Base-by-base conservation (phyloP, 495 filamentous ascomycete species). In the Sordaria brevicollis region DNA sequence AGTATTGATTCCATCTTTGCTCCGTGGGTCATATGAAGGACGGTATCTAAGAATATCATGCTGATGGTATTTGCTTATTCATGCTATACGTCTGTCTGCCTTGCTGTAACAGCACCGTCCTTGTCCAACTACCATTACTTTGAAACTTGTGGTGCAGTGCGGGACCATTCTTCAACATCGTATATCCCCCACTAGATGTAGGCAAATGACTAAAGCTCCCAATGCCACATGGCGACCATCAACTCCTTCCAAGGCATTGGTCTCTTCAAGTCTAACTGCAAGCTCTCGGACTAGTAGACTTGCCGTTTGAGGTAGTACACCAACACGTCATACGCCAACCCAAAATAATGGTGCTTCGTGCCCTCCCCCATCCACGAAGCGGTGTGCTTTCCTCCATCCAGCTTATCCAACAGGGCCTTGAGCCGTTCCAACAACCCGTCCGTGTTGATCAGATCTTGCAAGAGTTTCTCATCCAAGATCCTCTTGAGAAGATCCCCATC, bases 401-500 rank as follows among this genome's bases (percentile, higher is more conserved):
- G 71, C 57, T 69, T 76, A 2, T 74, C 71, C 66, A 85, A 70
- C 3, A 84, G 75, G 66, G 77, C 69, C 35, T 34, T 65, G 17
- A 82, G 76, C 17, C 80, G 78, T 19, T 13, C 38, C 13, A 75
- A 66, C 15, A 77, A 67, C 25, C 72, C 57, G 15, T 74, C 72
- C 25, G 69, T 68, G 11, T 69, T 65, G 8, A 85, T 72, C 35
- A 91, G 72, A 65, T 79, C 73, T 57, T 84, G 81, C 4, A 87
- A 71, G 0, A 79, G 81, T 62, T 78, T 77, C 68, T 76, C 75
- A n/a, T 88, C 78, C 4, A 92, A 74, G 71, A 80, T 82, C 25
- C 84, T 81, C 67, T 76, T 77, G 43, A 93, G 76, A 19, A 92
- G 83, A 71, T 92, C 89, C 0, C 91, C 90, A 71, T 93, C 86